phyloP scores from a whole-genome alignment of 768 basidiomycete species.

The Trametes cubensis region DNA sequence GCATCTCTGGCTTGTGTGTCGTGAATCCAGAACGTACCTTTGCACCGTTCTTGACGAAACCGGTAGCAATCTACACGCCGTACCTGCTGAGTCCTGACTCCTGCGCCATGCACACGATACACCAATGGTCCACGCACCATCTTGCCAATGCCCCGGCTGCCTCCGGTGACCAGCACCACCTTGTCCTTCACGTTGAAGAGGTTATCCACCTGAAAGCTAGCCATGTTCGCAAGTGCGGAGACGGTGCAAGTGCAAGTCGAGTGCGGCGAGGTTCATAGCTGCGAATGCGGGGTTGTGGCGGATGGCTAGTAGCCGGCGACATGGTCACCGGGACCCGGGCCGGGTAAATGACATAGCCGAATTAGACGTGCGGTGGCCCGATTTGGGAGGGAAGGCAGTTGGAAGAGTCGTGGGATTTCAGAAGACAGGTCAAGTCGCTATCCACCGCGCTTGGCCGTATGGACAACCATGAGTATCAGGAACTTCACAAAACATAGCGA shows the following conservation, averaged over 20 bases:
- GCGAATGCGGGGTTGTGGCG: neutral
- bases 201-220: constrained; percentile 38
- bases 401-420: too few species aligned
- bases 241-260: neutral
- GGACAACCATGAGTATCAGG: too few species aligned
- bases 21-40: constrained; percentile 37
- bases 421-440: too few species aligned
- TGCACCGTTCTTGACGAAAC: constrained; percentile 64
- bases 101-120: constrained; percentile 16
- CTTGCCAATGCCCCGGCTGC: constrained; percentile 67
- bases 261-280: neutral
- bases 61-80: constrained; percentile 55
- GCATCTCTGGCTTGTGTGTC: too few species aligned
- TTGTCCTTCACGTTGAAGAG: constrained; percentile 56
- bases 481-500: too few species aligned
- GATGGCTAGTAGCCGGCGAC: neutral
- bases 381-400: too few species aligned
- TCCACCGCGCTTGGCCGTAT: too few species aligned
- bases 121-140: constrained; percentile 47
- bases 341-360: constrained; percentile 2
- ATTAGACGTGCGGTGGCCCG: neutral
- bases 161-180: constrained; percentile 66
- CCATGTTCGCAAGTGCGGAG: constrained; percentile 34
- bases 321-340: constrained; percentile 1
- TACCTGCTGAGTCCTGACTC: neutral